Conservation (phyloP, 2,329 filamentous ascomycete species). For the Trichoderma polysporum region DNA sequence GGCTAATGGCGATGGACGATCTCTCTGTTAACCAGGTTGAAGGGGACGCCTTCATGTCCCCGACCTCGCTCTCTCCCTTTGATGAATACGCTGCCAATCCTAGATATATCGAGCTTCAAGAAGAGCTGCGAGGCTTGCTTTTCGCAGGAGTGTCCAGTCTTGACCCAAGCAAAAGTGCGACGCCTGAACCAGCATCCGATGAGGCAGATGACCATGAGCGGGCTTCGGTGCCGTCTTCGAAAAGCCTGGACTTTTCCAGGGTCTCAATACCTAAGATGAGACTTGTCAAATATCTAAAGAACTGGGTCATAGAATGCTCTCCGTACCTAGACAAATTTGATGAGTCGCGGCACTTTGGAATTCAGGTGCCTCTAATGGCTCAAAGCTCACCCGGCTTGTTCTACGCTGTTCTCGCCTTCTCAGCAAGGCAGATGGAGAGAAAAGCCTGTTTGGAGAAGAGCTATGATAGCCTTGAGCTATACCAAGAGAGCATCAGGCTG, state of each 20-base stretch:
- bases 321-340: conserved; percentile 56
- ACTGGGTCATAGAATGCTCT: conserved; percentile 54
- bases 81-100: conserved; percentile 40
- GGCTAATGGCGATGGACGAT: conserved; percentile 16
- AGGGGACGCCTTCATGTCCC: conserved; percentile 22
- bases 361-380: conserved; percentile 50
- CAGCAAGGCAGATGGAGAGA: conserved; percentile 52
- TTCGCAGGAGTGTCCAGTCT: conserved; percentile 36
- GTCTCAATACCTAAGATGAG: conserved; percentile 31
- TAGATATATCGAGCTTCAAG: conserved; percentile 45
- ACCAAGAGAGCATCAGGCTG: conserved; percentile 51
- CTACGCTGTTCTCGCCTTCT: conserved; percentile 54
- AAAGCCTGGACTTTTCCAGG: conserved; percentile 30
- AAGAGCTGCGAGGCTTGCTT: conserved; percentile 44
- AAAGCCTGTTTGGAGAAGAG: conserved; percentile 48
- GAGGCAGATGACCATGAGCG: conserved; percentile 7
- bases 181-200: conserved; percentile 25
- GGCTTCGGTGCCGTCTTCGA: conserved; percentile 8
- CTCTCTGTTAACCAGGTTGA: conserved; percentile 1
- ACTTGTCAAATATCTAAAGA: conserved; percentile 40
- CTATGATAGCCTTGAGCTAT: conserved; percentile 52
- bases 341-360: conserved; percentile 50
- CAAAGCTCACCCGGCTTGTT: conserved; percentile 45
- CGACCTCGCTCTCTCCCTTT: conserved; percentile 27
- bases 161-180: conserved; percentile 31